Percentiles rank a stretch among this genome's conserved stretches.
phyloP scores from a whole-genome alignment of 2,329 filamentous ascomycete species.

The Fusarium staphyleae region DNA sequence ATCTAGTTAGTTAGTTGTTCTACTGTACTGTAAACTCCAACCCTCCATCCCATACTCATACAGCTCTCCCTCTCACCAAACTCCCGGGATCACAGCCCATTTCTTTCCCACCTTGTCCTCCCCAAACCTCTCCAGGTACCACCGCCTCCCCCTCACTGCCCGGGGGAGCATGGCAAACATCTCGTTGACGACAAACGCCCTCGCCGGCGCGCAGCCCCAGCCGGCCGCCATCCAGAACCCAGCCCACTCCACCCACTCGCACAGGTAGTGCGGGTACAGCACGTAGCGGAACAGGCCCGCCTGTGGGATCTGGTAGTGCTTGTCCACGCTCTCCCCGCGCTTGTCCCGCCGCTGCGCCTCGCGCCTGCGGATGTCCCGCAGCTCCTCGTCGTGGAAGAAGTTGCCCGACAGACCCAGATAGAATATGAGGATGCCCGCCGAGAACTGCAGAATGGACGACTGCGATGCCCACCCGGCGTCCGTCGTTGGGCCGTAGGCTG shows the following conservation, averaged over 20 bases:
- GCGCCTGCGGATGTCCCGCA: conserved; percentile 82
- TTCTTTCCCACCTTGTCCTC: conserved; percentile 77
- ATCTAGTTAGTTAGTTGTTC: no score
- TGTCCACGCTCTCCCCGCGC: conserved; percentile 59
- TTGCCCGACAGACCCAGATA: conserved; percentile 78
- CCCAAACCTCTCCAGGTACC: conserved; percentile 91
- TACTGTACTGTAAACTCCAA: no score
- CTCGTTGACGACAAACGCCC: conserved; percentile 86
- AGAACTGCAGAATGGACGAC: conserved; percentile 57
- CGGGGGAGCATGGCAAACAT: conserved; percentile 88
- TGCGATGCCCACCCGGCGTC: conserved; percentile 55
- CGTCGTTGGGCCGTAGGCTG: conserved; percentile 76
- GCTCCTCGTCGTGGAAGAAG: conserved; percentile 87
- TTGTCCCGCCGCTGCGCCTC: conserved; percentile 65
- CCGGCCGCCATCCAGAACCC: conserved; percentile 84
- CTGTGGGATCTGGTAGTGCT: conserved; percentile 86
- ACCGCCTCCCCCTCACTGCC: conserved; percentile 78
- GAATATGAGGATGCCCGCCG: conserved; percentile 76
- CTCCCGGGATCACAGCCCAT: conserved; percentile 72
- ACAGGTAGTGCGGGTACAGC: conserved; percentile 92
- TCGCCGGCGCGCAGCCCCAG: conserved; percentile 73
- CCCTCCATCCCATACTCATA: no score
- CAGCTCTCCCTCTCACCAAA: conserved; percentile 47
- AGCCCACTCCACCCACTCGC: conserved; percentile 95
- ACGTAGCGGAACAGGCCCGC: conserved; percentile 83